Conservation (phyloP, 257 asterid genomes). For the Nicotiana attenuata region DNA sequence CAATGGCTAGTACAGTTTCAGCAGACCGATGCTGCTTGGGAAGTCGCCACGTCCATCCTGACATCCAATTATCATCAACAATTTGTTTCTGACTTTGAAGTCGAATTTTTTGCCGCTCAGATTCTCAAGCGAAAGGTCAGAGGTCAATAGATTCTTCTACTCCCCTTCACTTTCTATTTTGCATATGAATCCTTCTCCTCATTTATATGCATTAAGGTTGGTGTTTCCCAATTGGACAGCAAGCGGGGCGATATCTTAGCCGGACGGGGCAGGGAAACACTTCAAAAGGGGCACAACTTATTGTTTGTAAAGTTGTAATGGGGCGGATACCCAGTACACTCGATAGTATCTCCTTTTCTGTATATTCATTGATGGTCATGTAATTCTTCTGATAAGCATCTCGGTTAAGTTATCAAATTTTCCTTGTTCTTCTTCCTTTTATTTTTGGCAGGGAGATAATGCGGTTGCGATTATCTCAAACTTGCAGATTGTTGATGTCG, state of each 20-base stretch:
- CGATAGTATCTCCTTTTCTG: neutral
- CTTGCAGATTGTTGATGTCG: neutral
- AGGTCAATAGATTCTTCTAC: neutral
- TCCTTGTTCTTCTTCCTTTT: neutral
- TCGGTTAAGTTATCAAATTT: neutral
- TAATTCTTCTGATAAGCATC: neutral
- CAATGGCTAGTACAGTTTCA: conserved; percentile 94
- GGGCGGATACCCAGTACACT: neutral
- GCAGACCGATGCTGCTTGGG: conserved; percentile 83
- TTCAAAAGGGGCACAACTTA: neutral
- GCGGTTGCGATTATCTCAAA: neutral
- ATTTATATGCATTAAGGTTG: neutral
- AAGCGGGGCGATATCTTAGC: neutral
- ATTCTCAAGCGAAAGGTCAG: conserved; percentile 83
- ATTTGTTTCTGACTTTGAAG: conserved; percentile 46
- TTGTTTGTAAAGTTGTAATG: neutral
- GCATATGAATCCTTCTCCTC: neutral
- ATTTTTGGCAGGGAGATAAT: neutral
- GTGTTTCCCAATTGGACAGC: neutral
- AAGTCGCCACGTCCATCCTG: conserved; percentile 76
- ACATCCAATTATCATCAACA: conserved; percentile 45
- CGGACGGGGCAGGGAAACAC: neutral
- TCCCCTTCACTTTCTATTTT: neutral
- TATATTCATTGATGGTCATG: neutral
- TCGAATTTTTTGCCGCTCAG: conserved; percentile 89